Conservation (phyloP, 306 rosid genomes). For the Prunus dulcis region DNA sequence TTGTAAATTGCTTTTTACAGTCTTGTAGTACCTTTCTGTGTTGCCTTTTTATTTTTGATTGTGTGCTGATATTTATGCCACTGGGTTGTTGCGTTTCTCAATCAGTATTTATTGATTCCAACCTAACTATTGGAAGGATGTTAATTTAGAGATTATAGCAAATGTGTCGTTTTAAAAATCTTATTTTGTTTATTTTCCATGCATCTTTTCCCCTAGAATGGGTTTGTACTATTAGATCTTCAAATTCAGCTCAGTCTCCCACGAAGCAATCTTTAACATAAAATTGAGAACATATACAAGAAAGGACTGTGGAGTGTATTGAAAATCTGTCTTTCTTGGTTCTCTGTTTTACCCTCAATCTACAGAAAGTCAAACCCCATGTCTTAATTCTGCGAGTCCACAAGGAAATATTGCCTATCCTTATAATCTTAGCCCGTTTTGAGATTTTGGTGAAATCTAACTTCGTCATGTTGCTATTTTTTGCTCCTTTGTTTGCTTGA, state of each 20-base stretch:
- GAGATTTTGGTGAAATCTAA: not conserved
- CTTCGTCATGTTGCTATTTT: not conserved
- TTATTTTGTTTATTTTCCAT: not conserved
- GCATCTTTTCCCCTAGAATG: not conserved
- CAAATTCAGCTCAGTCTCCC: not conserved
- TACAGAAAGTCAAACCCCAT: not conserved
- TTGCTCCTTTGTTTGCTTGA: not conserved
- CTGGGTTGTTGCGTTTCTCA: slow-evolving; percentile 12
- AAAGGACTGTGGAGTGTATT: no score
- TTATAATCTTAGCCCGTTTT: not conserved
- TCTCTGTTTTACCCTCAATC: not conserved
- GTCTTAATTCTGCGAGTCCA: not conserved
- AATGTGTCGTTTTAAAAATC: not conserved
- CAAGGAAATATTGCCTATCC: not conserved
- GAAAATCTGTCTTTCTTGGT: not conserved
- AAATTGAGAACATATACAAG: no score
- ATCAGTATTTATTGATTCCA: slow-evolving; percentile 10
- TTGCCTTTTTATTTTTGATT: not conserved
- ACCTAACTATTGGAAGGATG: not conserved
- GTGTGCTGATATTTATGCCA: slow-evolving; percentile 13
- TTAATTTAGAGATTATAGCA: not conserved
- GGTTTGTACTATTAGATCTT: slow-evolving; percentile 12
- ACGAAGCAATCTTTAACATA: not conserved
- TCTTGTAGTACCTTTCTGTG: not conserved
- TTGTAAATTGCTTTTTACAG: not conserved